Evolutionary conservation across 108 stramenopile genomes (phyloP).

Genomic region (Schizochytrium sp.): DNA sequence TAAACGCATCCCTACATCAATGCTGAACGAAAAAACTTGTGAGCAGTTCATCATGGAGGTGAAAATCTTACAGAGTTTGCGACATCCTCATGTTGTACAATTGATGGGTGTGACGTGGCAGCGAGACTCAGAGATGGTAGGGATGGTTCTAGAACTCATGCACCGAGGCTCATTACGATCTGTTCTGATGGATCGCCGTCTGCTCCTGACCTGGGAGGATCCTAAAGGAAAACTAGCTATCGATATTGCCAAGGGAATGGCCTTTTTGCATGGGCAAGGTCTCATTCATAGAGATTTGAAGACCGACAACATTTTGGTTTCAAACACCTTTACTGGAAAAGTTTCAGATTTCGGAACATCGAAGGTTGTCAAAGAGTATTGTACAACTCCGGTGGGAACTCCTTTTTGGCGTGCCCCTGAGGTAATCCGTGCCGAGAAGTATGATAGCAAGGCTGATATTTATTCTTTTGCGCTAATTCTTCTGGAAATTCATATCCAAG

Average conservation of each 20-base stretch:
- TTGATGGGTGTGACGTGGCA: slow-evolving; percentile 53
- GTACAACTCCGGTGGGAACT: slow-evolving; percentile 25
- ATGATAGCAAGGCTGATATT: slow-evolving; percentile 60
- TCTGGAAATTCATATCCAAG: slow-evolving; percentile 61
- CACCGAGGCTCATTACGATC: slow-evolving; percentile 43
- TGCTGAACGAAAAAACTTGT: slow-evolving; percentile 38
- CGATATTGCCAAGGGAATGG: slow-evolving; percentile 69
- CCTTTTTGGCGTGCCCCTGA: slow-evolving; percentile 58
- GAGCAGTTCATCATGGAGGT: slow-evolving; percentile 34
- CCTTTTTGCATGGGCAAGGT: slow-evolving; percentile 66
- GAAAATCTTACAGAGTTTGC: slow-evolving; percentile 7
- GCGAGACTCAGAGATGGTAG: slow-evolving; percentile 34
- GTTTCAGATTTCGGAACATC: slow-evolving; percentile 59
- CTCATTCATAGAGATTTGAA: slow-evolving; percentile 72
- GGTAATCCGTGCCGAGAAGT: slow-evolving; percentile 10
- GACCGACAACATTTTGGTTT: slow-evolving; percentile 63
- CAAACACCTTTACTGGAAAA: slow-evolving; percentile 55
- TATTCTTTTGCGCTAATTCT: slow-evolving; percentile 61
- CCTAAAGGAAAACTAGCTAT: slow-evolving; percentile 31
- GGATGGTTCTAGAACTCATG: slow-evolving; percentile 55
- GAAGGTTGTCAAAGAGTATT: background rate
- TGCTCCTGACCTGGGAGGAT: slow-evolving; percentile 62
- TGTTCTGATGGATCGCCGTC: background rate
- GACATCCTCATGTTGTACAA: slow-evolving; percentile 34
- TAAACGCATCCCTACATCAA: background rate